A percentile compares a stretch with the other conserved stretches of the same genome.
These are phyloP conservation scores for Wickerhamiella allomyrinae DNA, from an alignment of 805 yeast species.

Conservation along the genomic window DNA sequence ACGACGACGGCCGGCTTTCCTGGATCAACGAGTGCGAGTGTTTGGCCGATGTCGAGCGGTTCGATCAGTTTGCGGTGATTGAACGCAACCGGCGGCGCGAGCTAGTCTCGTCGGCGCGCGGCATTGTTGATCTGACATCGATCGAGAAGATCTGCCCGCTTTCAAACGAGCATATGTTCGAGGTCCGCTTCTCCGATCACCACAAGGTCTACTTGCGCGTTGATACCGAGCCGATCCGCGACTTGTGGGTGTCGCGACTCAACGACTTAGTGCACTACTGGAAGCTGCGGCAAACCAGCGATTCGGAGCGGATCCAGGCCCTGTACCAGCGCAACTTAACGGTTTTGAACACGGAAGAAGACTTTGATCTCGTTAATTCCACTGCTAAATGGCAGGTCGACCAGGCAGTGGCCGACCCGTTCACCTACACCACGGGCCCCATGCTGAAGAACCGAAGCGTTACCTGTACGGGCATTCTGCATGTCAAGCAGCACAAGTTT, in stretches of 20 bases:
- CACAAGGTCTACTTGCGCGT: conserved; percentile 6
- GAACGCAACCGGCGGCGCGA: conserved; percentile 51
- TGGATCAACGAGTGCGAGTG: conserved; percentile 39
- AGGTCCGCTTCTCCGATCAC: conserved; percentile 17
- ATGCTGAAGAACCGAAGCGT: conserved; percentile 47
- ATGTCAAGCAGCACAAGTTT: conserved; percentile 56
- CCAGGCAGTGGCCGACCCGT: conserved; percentile 38
- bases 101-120: conserved; percentile 42
- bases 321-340: conserved; percentile 3
- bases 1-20: conserved; percentile 35
- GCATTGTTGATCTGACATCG: conserved; percentile 44
- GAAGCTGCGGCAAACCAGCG: conserved; percentile 34
- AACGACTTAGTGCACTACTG: conserved; percentile 39
- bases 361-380: conserved; percentile 39
- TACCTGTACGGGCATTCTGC: conserved; percentile 50
- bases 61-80: conserved; percentile 45
- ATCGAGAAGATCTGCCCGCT: conserved; percentile 30
- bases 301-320: conserved; percentile 15
- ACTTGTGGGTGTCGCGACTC: conserved; percentile 54
- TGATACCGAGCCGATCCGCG: conserved; percentile 23
- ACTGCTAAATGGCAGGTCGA: conserved; percentile 42
- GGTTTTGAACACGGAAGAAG: conserved; percentile 37
- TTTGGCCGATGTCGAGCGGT: conserved; percentile 29
- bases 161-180: conserved; percentile 9
- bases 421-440: conserved; percentile 40